A percentile compares a stretch with the other conserved stretches of the same genome.
Evolutionary conservation across 495 filamentous ascomycete species (phyloP).

Genomic region (Neurospora tetraspora): DNA sequence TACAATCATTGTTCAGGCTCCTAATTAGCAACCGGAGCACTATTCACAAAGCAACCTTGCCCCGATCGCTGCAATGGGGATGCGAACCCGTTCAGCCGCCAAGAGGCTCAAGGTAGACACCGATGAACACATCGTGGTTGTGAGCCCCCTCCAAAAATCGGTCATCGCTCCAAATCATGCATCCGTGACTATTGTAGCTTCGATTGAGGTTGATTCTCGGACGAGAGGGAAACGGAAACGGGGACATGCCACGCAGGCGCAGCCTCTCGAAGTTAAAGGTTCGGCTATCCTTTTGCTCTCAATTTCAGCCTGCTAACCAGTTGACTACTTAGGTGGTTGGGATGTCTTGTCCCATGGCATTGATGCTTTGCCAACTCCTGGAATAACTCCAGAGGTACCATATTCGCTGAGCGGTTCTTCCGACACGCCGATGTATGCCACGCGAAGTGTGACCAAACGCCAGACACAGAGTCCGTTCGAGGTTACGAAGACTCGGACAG

Average conservation of each 20-base stretch:
- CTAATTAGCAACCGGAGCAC: neutral
- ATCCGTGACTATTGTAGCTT: neutral
- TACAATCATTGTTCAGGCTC: neutral
- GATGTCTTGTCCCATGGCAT: slow-evolving; percentile 30
- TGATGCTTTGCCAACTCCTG: slow-evolving; percentile 9
- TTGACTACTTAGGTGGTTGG: neutral
- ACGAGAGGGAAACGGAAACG: slow-evolving; percentile 3
- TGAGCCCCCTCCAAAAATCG: neutral
- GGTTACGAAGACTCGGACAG: neutral
- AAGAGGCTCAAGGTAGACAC: neutral
- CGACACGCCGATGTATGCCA: neutral
- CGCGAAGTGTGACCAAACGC: neutral
- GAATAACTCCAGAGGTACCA: neutral
- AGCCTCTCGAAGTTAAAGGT: slow-evolving; percentile 20
- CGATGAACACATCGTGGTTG: neutral
- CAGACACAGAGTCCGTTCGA: neutral
- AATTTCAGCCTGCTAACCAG: neutral
- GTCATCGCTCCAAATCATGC: neutral
- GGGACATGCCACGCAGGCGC: slow-evolving; percentile 2
- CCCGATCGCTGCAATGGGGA: neutral
- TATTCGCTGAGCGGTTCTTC: neutral
- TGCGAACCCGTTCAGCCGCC: neutral
- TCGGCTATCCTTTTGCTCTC: slow-evolving; percentile 8
- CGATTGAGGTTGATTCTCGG: neutral
- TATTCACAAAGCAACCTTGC: neutral